A percentile compares a stretch with the other conserved stretches of the same genome.
phyloP scores from a whole-genome alignment of 2,329 filamentous ascomycete genomes.

The Sclerotinia borealis region DNA sequence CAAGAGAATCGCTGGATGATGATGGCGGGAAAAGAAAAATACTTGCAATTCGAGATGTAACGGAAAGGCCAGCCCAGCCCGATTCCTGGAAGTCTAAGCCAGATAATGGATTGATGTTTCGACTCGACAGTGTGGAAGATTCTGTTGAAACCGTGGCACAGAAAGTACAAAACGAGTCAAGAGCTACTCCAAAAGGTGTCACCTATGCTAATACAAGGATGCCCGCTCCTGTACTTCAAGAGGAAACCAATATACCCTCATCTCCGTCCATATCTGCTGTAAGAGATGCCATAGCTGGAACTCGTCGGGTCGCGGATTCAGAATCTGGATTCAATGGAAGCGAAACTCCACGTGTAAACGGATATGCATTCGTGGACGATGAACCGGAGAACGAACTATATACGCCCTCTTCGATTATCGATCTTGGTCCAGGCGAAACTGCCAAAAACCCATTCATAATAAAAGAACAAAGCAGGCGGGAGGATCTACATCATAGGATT shows the following conservation, averaged over 20 bases:
- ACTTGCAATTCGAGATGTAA: conserved; percentile 59
- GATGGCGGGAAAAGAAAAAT: conserved; percentile 51
- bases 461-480: conserved; percentile 65
- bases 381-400: conserved; percentile 49
- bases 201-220: conserved; percentile 80
- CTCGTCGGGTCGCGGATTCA: conserved; percentile 54
- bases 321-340: conserved; percentile 52
- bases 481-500: conserved; percentile 78
- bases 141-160: conserved; percentile 57
- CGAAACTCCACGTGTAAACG: conserved; percentile 86
- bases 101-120: conserved; percentile 84
- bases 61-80: conserved; percentile 68
- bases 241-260: conserved; percentile 48
- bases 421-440: conserved; percentile 54
- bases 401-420: conserved; percentile 40
- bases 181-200: conserved; percentile 69
- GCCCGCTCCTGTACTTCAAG: conserved; percentile 41
- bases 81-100: conserved; percentile 70
- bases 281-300: conserved; percentile 75
- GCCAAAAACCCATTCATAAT: conserved; percentile 77
- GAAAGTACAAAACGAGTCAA: conserved; percentile 62
- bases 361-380: conserved; percentile 91
- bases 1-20: conserved; percentile 43
- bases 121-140: conserved; percentile 59
- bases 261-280: conserved; percentile 83